phyloP scores from a whole-genome alignment of 2,329 filamentous ascomycete genomes.

The Delphinella strobiligena region DNA sequence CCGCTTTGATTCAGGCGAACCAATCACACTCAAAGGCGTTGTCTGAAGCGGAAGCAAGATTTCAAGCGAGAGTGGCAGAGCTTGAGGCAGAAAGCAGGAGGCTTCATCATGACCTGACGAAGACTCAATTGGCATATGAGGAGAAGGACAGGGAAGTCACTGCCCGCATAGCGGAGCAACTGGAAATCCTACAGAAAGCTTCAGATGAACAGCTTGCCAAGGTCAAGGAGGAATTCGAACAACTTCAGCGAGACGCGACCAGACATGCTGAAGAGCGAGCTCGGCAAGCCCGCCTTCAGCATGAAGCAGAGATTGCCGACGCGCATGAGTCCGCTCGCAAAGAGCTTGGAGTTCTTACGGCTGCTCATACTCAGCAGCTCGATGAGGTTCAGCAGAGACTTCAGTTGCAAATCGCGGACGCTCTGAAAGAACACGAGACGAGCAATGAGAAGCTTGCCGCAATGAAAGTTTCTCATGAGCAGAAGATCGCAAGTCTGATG shows the following conservation, averaged over 20 bases:
- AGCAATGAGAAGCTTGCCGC: conserved; percentile 1
- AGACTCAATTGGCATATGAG: not conserved
- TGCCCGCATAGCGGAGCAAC: conserved; percentile 1
- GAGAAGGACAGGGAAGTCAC: conserved; percentile 5
- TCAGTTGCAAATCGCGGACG: conserved; percentile 1
- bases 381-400: conserved; percentile 4
- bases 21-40: not conserved
- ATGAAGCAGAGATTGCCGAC: not conserved
- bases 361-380: conserved; percentile 2
- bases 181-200: conserved; percentile 5
- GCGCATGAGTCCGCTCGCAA: not conserved
- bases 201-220: conserved; percentile 2
- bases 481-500: conserved; percentile 5
- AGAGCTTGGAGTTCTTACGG: not conserved
- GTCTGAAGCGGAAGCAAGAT: conserved; percentile 4
- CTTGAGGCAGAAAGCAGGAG: not conserved
- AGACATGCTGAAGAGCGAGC: not conserved
- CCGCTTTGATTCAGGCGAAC: not conserved
- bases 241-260: conserved; percentile 2
- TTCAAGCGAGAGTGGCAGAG: not conserved
- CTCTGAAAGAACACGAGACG: not conserved
- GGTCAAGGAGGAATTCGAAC: conserved; percentile 2
- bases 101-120: not conserved
- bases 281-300: not conserved
- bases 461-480: conserved; percentile 1